Base-by-base conservation (phyloP, 306 rosid genomes). In the Citrullus amarus region DNA sequence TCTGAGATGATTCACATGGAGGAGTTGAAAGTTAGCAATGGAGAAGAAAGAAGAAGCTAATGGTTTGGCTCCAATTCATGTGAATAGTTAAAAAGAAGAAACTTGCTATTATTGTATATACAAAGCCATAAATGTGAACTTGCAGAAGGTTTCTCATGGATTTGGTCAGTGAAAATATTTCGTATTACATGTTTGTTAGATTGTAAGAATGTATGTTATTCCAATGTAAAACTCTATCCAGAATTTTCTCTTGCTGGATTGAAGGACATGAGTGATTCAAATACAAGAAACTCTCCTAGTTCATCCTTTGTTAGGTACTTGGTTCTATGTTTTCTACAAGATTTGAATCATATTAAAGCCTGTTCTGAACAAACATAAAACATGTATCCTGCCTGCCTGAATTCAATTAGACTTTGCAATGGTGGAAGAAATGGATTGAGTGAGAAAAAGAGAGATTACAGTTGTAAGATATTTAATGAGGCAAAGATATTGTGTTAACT, bases 111-210 rank as follows among this genome's bases (percentile, higher is more conserved):
- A 74, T 32, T 74, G 78, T 74, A 54, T 30, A 74, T 53, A 32
- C 76, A 53, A 53, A 51, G 78, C 48, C 78, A 74, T 74, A 74
- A 74, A 74, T 74, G 61, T 74, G 78, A 74, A 53, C 61, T 59
- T 50, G 44, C 55, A 70, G 76, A 68, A 68, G 54, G 54, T 41
- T 68, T 41, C 76, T 70, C 36, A 32, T 32, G 76, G 39, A 70
- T 22, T 44, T 69, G 76, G 76, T 54, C n/a, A 44, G 17, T 70
- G 32, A 11, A 38, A 34, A 44, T 20, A 70, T 20, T 43, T 43
- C 12, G 11, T 36, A 43, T 67, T 16, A 16, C 28, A n/a, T 70
- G 76, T 44, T 70, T 70, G 76, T 70, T 20, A 46, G 55, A n/a
- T 11, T 69, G 15, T 66, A 36, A 46, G 17, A 16, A 22, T 66